Conservation (phyloP, 306 rosid species). For the Urtica urens region DNA sequence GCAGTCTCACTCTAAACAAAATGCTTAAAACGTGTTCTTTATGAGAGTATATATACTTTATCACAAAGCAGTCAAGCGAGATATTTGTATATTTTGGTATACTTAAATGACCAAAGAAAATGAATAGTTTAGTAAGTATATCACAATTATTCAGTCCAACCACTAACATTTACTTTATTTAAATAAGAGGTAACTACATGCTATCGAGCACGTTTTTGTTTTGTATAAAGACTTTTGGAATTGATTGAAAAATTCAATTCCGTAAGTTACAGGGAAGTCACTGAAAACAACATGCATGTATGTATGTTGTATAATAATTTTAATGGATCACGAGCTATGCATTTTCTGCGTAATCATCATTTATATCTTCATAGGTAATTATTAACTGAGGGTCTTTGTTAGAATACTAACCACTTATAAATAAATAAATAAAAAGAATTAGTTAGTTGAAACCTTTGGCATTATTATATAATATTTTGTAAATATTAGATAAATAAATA, state of each 20-base stretch:
- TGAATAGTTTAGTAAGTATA: background rate
- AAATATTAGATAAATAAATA: too few relatives aligned
- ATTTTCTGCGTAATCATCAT: too few relatives aligned
- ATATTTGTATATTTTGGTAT: background rate
- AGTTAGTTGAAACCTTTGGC: too few relatives aligned
- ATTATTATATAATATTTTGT: too few relatives aligned
- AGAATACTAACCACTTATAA: too few relatives aligned
- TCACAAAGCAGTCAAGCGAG: background rate
- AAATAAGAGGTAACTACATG: background rate
- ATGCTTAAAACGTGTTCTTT: background rate
- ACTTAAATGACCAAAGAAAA: background rate
- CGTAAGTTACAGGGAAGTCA: conserved; percentile 2
- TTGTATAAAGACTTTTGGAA: background rate
- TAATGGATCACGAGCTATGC: too few relatives aligned
- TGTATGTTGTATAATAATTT: background rate
- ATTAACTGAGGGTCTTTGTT: too few relatives aligned
- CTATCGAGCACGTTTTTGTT: conserved; percentile 16
- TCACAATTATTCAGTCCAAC: background rate
- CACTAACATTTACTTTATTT: background rate
- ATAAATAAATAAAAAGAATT: too few relatives aligned
- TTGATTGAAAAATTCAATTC: background rate
- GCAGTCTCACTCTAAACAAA: too few relatives aligned
- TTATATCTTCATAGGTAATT: too few relatives aligned
- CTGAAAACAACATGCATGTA: background rate
- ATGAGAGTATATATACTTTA: background rate